Conservation (phyloP, 148 eudicot species). For the Vaccinium darrowii region DNA sequence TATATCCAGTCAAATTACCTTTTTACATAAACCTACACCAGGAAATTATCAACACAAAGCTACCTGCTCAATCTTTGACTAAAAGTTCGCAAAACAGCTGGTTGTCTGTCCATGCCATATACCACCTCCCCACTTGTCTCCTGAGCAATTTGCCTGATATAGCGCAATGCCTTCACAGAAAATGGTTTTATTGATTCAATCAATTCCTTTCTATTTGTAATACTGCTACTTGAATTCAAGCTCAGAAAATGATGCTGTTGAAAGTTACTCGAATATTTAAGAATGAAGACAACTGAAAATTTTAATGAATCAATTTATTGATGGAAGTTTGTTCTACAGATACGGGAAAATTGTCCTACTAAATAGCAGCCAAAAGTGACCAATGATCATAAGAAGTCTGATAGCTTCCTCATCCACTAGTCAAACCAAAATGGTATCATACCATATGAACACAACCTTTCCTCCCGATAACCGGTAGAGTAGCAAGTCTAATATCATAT, state of each 20-base stretch:
- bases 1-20: background rate
- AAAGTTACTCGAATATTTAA: background rate
- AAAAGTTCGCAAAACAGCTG: conserved; percentile 86
- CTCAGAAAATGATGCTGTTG: background rate
- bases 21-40: background rate
- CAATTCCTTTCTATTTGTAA: background rate
- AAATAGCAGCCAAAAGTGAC: background rate
- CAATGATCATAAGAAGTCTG: background rate
- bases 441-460: background rate
- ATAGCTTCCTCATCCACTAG: background rate
- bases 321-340: background rate
- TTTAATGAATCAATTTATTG: background rate
- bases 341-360: background rate
- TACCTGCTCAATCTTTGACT: conserved; percentile 94
- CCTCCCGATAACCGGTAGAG: background rate
- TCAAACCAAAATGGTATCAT: background rate
- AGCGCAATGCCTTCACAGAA: conserved; percentile 68
- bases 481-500: too few relatives aligned
- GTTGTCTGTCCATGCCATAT: conserved; percentile 87
- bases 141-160: conserved; percentile 84
- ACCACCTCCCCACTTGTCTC: conserved; percentile 96
- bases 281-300: background rate
- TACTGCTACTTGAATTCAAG: background rate
- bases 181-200: conserved; percentile 15
- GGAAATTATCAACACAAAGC: conserved; percentile 1